A percentile compares a stretch with the other conserved stretches of the same genome.
These are phyloP conservation scores for Colletotrichum cereale DNA, from an alignment of 2,329 filamentous ascomycete species.

Conservation along the genomic window DNA sequence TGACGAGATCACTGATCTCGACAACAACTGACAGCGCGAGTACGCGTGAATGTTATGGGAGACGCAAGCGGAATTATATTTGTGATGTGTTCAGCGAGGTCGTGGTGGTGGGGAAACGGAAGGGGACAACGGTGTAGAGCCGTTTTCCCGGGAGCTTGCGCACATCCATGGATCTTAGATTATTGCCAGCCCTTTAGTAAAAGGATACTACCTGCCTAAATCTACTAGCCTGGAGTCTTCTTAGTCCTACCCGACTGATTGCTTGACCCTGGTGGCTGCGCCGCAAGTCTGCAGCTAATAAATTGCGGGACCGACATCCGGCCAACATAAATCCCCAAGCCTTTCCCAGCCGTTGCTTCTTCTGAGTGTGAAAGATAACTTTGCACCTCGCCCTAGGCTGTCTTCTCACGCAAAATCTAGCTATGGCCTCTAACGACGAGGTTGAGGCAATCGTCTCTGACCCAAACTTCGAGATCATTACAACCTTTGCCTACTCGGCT, in stretches of 20 bases:
- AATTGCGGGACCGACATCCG: background rate
- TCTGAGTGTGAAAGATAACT: background rate
- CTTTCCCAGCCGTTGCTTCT: background rate
- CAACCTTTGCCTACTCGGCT: constrained; percentile 1
- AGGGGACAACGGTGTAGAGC: no score
- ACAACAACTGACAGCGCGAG: no score
- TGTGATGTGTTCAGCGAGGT: no score
- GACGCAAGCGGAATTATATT: no score
- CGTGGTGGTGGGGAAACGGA: no score
- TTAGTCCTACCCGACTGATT: background rate
- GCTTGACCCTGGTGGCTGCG: background rate
- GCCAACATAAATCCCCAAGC: background rate
- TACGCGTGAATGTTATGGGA: no score
- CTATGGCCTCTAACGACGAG: constrained; percentile 1
- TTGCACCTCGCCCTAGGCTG: background rate
- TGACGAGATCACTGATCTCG: no score
- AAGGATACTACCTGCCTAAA: constrained; percentile 16
- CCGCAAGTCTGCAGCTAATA: background rate
- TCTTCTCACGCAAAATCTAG: background rate
- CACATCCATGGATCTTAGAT: no score
- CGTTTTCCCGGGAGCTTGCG: no score
- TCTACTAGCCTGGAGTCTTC: background rate
- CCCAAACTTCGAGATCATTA: constrained; percentile 15
- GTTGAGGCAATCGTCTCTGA: constrained; percentile 11
- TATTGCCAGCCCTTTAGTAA: no score